Evolutionary conservation across 768 basidiomycete species (phyloP).

Genomic region (Hebeloma cylindrosporum): DNA sequence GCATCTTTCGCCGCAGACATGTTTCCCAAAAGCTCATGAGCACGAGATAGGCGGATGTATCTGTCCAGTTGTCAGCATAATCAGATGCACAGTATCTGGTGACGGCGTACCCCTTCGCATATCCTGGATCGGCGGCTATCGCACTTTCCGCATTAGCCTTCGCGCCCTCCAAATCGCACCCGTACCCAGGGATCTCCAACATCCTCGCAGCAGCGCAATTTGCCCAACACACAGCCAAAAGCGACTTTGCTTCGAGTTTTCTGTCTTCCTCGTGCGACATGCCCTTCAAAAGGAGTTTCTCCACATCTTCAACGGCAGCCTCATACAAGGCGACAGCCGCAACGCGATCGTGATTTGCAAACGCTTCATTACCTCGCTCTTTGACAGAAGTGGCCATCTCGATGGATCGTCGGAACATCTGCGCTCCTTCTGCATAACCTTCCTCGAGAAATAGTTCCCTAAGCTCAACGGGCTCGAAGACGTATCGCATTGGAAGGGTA

Average conservation of each 20-base stretch:
- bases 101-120: conserved; percentile 9
- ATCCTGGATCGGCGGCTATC: background rate
- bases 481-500: conserved; percentile 15
- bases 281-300: background rate
- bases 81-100: conserved; percentile 8
- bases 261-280: background rate
- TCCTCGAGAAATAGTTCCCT: conserved; percentile 6
- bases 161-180: background rate
- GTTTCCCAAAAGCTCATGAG: conserved; percentile 15
- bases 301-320: conserved; percentile 3
- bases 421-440: conserved; percentile 7
- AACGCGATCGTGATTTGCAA: background rate
- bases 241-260: background rate
- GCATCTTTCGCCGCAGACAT: conserved; percentile 15
- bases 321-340: conserved; percentile 1
- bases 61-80: conserved; percentile 6
- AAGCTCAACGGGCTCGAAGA: conserved; percentile 7
- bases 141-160: conserved; percentile 2
- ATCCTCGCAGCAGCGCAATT: conserved; percentile 8
- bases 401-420: conserved; percentile 6
- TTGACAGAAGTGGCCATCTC: background rate
- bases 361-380: conserved; percentile 5
- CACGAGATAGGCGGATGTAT: conserved; percentile 19
- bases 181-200: background rate
- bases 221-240: background rate